Evolutionary conservation across 2,329 filamentous ascomycete genomes (phyloP).

Genomic region (Ceratocystis lukuohia): DNA sequence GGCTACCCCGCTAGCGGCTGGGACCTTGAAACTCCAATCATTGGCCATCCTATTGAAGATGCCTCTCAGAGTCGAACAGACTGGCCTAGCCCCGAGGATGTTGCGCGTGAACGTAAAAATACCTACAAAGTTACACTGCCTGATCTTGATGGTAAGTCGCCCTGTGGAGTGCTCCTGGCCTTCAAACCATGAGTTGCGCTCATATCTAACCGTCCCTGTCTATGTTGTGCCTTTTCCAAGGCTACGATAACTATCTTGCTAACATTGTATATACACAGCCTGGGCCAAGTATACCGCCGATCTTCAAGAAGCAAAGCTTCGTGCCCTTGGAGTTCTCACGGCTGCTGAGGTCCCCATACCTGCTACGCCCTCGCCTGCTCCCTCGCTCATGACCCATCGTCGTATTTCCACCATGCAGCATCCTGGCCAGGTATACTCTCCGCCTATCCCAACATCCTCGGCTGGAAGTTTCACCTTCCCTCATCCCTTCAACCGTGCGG

Average conservation of each 20-base stretch:
- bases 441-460: slow-evolving; percentile 64
- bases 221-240: neutral
- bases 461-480: slow-evolving; percentile 39
- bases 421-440: slow-evolving; percentile 66
- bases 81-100: slow-evolving; percentile 52
- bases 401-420: slow-evolving; percentile 52
- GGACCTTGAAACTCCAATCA: slow-evolving; percentile 42
- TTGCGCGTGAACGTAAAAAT: slow-evolving; percentile 41
- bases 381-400: slow-evolving; percentile 16
- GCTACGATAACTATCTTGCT: neutral
- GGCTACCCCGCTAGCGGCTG: slow-evolving; percentile 60
- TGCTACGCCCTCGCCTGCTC: slow-evolving; percentile 24
- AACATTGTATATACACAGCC: slow-evolving; percentile 26
- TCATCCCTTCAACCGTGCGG: slow-evolving; percentile 44
- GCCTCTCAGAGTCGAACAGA: slow-evolving; percentile 52
- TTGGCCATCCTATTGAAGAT: slow-evolving; percentile 28
- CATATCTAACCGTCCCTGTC: neutral
- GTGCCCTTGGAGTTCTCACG: slow-evolving; percentile 75
- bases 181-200: neutral
- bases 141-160: slow-evolving; percentile 45
- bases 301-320: slow-evolving; percentile 80
- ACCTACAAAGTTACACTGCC: slow-evolving; percentile 54
- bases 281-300: slow-evolving; percentile 69
- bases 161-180: no score
- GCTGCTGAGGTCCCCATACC: slow-evolving; percentile 57